Conservation (phyloP, 148 eudicot genomes). For the Cornus controversa region DNA sequence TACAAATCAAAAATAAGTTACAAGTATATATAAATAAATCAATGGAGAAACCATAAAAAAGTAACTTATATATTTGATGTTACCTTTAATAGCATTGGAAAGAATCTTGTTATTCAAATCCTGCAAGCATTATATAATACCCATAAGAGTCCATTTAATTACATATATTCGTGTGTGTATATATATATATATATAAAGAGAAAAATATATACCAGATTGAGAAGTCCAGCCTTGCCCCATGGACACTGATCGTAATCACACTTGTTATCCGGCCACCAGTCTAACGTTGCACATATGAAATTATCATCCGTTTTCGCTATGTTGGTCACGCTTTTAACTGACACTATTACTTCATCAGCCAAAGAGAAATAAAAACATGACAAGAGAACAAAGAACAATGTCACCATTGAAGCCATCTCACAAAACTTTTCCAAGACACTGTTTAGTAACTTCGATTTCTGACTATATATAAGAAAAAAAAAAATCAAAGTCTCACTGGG, state of each 20-base stretch:
- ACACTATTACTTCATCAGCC: conserved; percentile 20
- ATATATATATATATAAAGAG: neutral
- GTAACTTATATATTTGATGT: neutral
- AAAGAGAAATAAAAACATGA: neutral
- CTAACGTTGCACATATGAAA: conserved; percentile 53
- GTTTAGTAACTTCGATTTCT: too few species aligned
- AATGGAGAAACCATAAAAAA: too few species aligned
- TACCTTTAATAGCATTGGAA: conserved; percentile 50
- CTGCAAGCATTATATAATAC: conserved; percentile 20
- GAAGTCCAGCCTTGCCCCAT: conserved; percentile 42
- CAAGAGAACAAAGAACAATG: neutral
- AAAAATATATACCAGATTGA: conserved; percentile 34
- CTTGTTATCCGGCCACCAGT: conserved; percentile 56
- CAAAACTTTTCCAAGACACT: too few species aligned
- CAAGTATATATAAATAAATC: too few species aligned
- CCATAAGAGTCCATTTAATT: neutral
- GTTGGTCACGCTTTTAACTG: conserved; percentile 11
- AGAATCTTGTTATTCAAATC: conserved; percentile 51
- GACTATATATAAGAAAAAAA: too few species aligned
- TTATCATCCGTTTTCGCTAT: conserved; percentile 37
- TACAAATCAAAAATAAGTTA: too few species aligned
- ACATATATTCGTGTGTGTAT: neutral
- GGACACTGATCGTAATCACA: conserved; percentile 49
- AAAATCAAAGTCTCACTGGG: too few species aligned
- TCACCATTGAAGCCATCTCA: too few species aligned